phyloP scores from a whole-genome alignment of 2,329 filamentous ascomycete species.

The Periconia sp. region DNA sequence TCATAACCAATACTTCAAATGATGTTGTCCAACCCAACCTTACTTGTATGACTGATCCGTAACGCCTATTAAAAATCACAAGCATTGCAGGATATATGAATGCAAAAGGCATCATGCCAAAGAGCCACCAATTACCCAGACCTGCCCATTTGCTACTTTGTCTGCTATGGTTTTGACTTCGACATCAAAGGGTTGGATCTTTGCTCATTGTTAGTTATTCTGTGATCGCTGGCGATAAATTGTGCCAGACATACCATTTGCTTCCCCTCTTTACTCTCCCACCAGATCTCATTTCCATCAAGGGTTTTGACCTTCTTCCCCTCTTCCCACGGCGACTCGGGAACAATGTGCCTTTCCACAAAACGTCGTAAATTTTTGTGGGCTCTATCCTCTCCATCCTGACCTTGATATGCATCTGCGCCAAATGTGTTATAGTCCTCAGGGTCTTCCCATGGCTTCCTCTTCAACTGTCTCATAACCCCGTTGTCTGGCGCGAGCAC shows the following conservation, averaged over 20 bases:
- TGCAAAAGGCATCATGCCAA: slow-evolving; percentile 45
- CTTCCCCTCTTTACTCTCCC: slow-evolving; percentile 70
- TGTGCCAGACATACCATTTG: slow-evolving; percentile 59
- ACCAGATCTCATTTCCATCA: slow-evolving; percentile 75
- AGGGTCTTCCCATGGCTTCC: slow-evolving; percentile 84
- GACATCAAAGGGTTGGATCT: slow-evolving; percentile 79
- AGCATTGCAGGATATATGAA: neutral
- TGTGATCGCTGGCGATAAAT: neutral
- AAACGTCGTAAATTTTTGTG: slow-evolving; percentile 75
- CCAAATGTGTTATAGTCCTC: slow-evolving; percentile 71
- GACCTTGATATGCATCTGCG: slow-evolving; percentile 72
- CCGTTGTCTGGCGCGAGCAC: slow-evolving; percentile 86
- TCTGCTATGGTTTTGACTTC: slow-evolving; percentile 75
- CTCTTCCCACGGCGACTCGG: slow-evolving; percentile 73
- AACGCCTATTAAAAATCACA: neutral
- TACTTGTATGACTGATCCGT: neutral
- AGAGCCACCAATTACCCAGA: slow-evolving; percentile 73
- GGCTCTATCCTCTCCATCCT: slow-evolving; percentile 74
- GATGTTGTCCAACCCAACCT: neutral
- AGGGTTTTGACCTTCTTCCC: slow-evolving; percentile 67
- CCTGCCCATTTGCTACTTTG: slow-evolving; percentile 82
- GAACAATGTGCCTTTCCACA: slow-evolving; percentile 82
- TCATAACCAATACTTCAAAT: neutral
- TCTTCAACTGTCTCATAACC: slow-evolving; percentile 73
- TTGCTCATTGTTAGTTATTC: slow-evolving; percentile 10